Base-by-base conservation (phyloP, 768 basidiomycete species). In the Russula ochroleuca region DNA sequence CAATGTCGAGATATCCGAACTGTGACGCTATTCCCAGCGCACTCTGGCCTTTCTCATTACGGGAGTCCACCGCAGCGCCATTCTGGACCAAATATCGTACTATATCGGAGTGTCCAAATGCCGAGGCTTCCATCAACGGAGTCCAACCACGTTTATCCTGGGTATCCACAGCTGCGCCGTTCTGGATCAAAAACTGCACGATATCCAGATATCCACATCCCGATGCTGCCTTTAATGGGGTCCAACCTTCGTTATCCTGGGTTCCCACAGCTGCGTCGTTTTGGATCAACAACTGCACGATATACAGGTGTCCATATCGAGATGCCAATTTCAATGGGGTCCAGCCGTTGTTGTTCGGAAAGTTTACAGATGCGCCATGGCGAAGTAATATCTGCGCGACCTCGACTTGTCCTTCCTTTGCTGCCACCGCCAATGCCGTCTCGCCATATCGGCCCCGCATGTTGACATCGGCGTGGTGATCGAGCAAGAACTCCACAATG, bases 1-100 rank as follows among this genome's bases (percentile, higher is more conserved):
- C 31, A 9, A 17, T 5, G 11, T 61, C 19, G 31, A n/a, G 23
- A 13, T 38, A 28, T 28, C 28, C 28, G 28, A n/a, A n/a, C n/a
- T n/a, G n/a, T n/a, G 60, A 61, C n/a, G 53, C 60, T 33, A 21
- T 33, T 3, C 33, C 19, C 17, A 45, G 19, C 43, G 43, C 17
- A 31, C 25, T 56, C 55, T 13, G 33, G 9, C 35, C 47, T 2
- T 56, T 17, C 7, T 31, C 28, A 3, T 13, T 3, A 9, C 19
- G 6, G 41, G 15, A 41, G 14, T 15, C 17, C 13, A 56, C 7
- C 4, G 25, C 7, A 4, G 55, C 55, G 8, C 55, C 40, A 14
- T 23, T n/a, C 25, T 43, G 23, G 55, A 56, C 11, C 14, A 56
- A 19, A 5, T n/a, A 31, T 8, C 19, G 41, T 3, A 14, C 25